Evolutionary conservation across 768 basidiomycete genomes (phyloP), one percentile per base, ranked within the genome.

Genomic region (Crucibulum laeve): DNA sequence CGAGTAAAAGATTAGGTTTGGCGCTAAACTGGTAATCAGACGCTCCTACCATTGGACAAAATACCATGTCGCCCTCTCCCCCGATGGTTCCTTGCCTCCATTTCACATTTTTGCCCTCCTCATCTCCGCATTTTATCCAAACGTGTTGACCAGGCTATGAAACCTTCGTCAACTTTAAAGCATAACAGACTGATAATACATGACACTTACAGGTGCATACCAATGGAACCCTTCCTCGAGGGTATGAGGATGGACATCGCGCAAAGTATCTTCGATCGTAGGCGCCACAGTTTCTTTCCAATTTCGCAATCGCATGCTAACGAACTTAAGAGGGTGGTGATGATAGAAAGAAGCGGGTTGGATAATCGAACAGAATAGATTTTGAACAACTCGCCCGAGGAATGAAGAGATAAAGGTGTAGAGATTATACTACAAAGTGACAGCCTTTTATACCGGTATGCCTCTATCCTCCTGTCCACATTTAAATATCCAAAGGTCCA

Each of bases 191-290:
- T n/a, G n/a, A n/a, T n/a, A n/a, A n/a, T n/a, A n/a, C n/a, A n/a
- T n/a, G n/a, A n/a, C n/a, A 44, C 44, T 13, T 44, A 55, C 52
- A 10, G 18, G 25, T 18, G 54, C 47, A 44, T 42, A 49, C 52
- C 52, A 56, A 38, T 52, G 52, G 34, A 56, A 56, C 11, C 47
- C 36, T 25, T 51, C 49, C 4, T 56, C 54, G 11, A 56, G 43
- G 3, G 52, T 43, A 33, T 49, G 49, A 13, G 54, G 54, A 23
- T 56, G 54, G n/a, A 56, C 50, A 33, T 56, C 54, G 21, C 38
- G 43, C 4, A 56, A 50, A 11, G 52, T 51, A 38, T 56, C 54
- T 38, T 51, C 47, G 38, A 56, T 56, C 3, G 52, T 56, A 25
- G 44, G 48, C 5, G 51, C 47, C 8, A 42, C 40, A 8, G 54